Base-by-base conservation (phyloP, 1,139 yeast genomes). In the Arxiozyma slooffiae region DNA sequence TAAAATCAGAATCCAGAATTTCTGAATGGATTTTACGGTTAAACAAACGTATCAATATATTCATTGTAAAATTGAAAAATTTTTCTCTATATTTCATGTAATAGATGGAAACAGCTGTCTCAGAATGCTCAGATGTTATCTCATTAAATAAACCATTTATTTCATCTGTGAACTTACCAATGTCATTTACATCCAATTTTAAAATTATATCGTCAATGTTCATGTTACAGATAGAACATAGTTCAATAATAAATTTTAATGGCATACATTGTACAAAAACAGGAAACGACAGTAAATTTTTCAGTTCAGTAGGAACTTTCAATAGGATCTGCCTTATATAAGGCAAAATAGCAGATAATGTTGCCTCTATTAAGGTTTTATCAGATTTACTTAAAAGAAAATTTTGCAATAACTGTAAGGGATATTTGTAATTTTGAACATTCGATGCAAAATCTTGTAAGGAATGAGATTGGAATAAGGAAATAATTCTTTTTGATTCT, bases 181-280 rank as follows among this genome's bases (percentile, higher is more conserved):
- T 16, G 14, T 46, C 34, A 8, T 40, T 38, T 14, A 36, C 18
- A 5, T 57, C 54, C 24, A 54, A 54, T 41, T 48, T 57, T 11
- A 44, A 46, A 9, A 55, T 23, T 11, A 61, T 41, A 41, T 36
- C 59, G 14, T 9, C 55, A 48, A 20, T 55, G 9, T 57, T 60
- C 5, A 58, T 43, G 38, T 59, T 59, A 53, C 67, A 67, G 5
- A 69, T 60, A 0, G 72, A 64, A 38, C 60, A 60, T 14, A 64
- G 54, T 50, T 69, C 69, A 43, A 71, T 51, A 1, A 63, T 50
- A 37, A 60, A 52, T 1, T 52, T 51, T 9, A 63, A 40, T 3
- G 68, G 68, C 17, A 68, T 46, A 8, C 60, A 48, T 9, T 57
- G 57, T 38, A 58, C 61, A 54, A 69, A 69, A 7, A 43, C 38